A percentile compares a stretch with the other conserved stretches of the same genome.
Conservation (phyloP, 768 basidiomycete genomes). For the Boletus eberwhitei region DNA sequence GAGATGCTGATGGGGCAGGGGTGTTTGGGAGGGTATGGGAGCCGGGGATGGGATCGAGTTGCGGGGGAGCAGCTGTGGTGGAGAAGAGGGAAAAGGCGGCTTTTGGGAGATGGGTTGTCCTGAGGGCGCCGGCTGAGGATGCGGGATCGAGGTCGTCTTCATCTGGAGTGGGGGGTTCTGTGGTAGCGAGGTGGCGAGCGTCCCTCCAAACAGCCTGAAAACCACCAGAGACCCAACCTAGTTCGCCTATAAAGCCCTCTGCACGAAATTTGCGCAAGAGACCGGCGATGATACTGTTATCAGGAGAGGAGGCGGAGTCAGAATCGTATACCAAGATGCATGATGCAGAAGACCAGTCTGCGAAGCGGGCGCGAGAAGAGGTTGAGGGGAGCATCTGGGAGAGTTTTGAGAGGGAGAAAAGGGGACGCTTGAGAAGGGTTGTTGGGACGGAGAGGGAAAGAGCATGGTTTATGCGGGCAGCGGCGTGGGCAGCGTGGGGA, state of each 20-base stretch:
- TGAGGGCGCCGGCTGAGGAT: slow-evolving; percentile 34
- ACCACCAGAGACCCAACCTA: slow-evolving; percentile 82
- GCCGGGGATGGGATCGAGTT: slow-evolving; percentile 2
- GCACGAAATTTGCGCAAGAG: slow-evolving; percentile 72
- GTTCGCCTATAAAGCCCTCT: slow-evolving; percentile 55
- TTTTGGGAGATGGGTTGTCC: slow-evolving; percentile 59
- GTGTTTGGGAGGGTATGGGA: slow-evolving; percentile 7
- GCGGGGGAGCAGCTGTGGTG: slow-evolving; percentile 31
- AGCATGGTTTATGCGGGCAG: slow-evolving; percentile 63
- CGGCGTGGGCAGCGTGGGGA: slow-evolving; percentile 68
- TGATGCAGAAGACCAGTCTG: slow-evolving; percentile 51
- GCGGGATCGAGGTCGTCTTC: slow-evolving; percentile 44
- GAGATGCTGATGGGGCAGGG: slow-evolving; percentile 23
- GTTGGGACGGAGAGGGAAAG: slow-evolving; percentile 91
- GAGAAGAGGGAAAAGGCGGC: slow-evolving; percentile 58
- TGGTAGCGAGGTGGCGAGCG: slow-evolving; percentile 50
- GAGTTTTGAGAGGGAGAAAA: slow-evolving; percentile 77
- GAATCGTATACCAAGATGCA: slow-evolving; percentile 85
- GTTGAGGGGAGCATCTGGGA: slow-evolving; percentile 73
- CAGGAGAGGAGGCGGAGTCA: slow-evolving; percentile 59
- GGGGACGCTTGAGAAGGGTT: slow-evolving; percentile 87
- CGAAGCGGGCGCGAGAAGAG: slow-evolving; percentile 56
- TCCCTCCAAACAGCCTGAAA: slow-evolving; percentile 68
- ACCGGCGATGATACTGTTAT: slow-evolving; percentile 66
- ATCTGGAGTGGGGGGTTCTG: slow-evolving; percentile 46